Base-by-base conservation (phyloP, 2,329 filamentous ascomycete species). In the Beauveria pseudobassiana region DNA sequence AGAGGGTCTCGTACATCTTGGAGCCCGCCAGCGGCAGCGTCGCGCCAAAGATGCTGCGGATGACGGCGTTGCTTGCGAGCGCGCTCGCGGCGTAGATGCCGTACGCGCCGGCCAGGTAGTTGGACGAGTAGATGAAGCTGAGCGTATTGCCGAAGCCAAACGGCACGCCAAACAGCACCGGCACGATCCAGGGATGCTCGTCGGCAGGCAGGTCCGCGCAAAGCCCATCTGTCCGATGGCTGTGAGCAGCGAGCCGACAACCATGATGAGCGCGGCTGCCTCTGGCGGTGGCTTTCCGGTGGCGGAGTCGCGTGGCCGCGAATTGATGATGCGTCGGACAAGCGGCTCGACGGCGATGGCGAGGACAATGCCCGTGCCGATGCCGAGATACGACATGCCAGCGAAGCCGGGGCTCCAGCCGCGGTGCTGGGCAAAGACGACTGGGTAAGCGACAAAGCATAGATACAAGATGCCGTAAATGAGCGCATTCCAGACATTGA, bases 391-490 rank as follows among this genome's bases (percentile, higher is more conserved):
- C 1, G 91, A 83, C 2, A 97, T 82, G 0, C 93, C 92, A 0
- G 87, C 85, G 42, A 89, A 74, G 1, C 89, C 87, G 0, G 88
- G 79, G 2, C 80, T 80, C 93, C 92, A 97, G 63, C 90, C 90
- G 20, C 93, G 88, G 62, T 82, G 71, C 46, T 88, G 78, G 12
- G 81, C 79, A 74, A 95, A 96, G 62, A 96, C 88, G 63, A 96
- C 88, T 0, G 92, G 92, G 72, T 96, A 96, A 14, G 90, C 91
- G 18, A 96, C 88, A 76, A 96, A 96, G 74, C 91, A 96, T 38
- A 96, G 85, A 69, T 95, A 95, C 1, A 97, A 79, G 46, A 96
- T 91, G 20, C 87, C 90, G 72, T 96, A 96, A 42, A 96, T 85
- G 51, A 22, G 20, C 18, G 61, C 79, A 67, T 69, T 88, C 87